These are phyloP conservation scores for Macrotyloma uniflorum DNA, from an alignment of 306 rosid species.

Conservation along the genomic window DNA sequence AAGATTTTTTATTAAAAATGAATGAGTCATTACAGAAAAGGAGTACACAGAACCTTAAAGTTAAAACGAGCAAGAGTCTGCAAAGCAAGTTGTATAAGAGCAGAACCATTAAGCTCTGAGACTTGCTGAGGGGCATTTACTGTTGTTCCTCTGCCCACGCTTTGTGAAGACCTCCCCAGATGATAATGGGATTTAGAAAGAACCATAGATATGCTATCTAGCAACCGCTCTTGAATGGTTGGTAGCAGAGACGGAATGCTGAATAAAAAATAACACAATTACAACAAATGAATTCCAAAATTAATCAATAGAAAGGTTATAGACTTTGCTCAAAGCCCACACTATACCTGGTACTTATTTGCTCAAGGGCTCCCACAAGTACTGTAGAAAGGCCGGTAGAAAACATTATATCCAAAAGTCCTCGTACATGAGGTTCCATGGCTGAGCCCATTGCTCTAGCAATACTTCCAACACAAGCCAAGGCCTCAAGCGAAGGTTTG, in stretches of 20 bases:
- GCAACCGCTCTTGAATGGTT: constrained; percentile 90
- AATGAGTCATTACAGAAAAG: constrained; percentile 27
- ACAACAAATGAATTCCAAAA: constrained; percentile 20
- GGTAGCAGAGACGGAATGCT: constrained; percentile 92
- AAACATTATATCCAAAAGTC: constrained; percentile 92
- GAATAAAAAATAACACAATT: constrained; percentile 37
- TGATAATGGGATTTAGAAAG: constrained; percentile 82
- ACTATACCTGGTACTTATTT: constrained; percentile 71
- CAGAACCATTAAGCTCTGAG: constrained; percentile 78
- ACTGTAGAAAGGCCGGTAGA: constrained; percentile 88
- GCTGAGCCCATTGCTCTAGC: constrained; percentile 93
- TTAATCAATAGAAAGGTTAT: constrained; percentile 14
- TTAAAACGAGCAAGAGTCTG: constrained; percentile 93
- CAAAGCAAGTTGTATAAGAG: constrained; percentile 88
- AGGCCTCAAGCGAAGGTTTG: constrained; percentile 94
- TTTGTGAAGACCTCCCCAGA: constrained; percentile 64
- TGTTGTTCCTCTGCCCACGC: constrained; percentile 61
- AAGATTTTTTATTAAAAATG: constrained; percentile 12
- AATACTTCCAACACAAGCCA: constrained; percentile 98
- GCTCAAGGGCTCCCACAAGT: constrained; percentile 91
- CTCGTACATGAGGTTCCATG: constrained; percentile 88
- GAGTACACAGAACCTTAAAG: constrained; percentile 72
- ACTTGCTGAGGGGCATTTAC: constrained; percentile 67
- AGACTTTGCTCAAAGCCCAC: constrained; percentile 17
- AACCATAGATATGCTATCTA: constrained; percentile 87